Percentiles rank a stretch among this genome's conserved stretches.
Conservation (phyloP, 192 early-diverging fungal genomes). For the Coemansia sp. region DNA sequence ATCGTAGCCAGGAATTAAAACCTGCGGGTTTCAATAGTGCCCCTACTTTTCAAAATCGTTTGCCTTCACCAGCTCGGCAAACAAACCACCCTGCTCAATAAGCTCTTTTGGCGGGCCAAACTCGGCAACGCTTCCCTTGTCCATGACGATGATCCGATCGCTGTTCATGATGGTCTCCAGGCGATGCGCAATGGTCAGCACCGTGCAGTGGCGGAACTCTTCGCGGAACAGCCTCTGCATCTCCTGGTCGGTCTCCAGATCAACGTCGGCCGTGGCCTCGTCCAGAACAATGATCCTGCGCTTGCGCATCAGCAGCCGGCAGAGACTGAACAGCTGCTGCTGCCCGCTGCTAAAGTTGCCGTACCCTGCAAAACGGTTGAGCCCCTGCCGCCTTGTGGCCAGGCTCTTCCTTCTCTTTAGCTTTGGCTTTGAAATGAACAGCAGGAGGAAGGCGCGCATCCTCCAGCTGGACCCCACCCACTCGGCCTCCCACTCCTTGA, state of each 20-base stretch:
- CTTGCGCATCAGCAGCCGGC: conserved; percentile 57
- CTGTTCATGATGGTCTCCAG: conserved; percentile 67
- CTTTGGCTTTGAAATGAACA: conserved; percentile 10
- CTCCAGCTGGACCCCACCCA: conserved; percentile 6
- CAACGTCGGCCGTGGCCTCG: conserved; percentile 70
- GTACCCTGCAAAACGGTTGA: conserved; percentile 7
- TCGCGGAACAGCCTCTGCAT: conserved; percentile 48
- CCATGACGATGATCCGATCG: conserved; percentile 73
- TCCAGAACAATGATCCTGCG: conserved; percentile 64
- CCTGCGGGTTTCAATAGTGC: neutral
- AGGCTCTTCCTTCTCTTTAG: neutral
- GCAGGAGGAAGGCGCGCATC: conserved; percentile 12
- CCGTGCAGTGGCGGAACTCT: conserved; percentile 53
- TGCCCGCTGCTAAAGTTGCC: conserved; percentile 54
- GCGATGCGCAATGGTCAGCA: conserved; percentile 73
- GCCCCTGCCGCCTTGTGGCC: neutral
- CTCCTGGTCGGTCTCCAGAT: conserved; percentile 35
- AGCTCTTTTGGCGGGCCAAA: conserved; percentile 63
- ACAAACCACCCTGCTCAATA: conserved; percentile 47
- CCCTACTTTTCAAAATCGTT: conserved; percentile 19
- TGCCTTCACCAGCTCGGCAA: conserved; percentile 27
- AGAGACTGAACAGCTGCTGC: conserved; percentile 66
- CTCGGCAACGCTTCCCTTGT: conserved; percentile 66
- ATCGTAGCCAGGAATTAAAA: neutral
- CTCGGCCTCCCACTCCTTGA: neutral